Evolutionary conservation across 805 yeast genomes (phyloP).

Genomic region (Metschnikowia proteae): DNA sequence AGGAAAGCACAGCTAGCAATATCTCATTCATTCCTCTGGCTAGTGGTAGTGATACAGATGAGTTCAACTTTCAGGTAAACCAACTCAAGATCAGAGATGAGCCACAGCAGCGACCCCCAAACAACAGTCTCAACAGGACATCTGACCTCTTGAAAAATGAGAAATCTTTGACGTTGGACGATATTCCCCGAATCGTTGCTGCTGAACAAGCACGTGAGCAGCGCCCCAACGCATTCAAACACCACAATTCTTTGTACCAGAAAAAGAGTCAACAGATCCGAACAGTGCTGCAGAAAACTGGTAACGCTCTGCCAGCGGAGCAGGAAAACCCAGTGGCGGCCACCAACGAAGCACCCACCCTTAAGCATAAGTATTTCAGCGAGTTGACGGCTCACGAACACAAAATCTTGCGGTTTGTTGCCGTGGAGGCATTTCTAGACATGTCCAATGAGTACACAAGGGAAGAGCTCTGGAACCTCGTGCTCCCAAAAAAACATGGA

Average conservation of each 20-base stretch:
- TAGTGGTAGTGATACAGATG: slow-evolving; percentile 24
- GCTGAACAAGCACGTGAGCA: slow-evolving; percentile 94
- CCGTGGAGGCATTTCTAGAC: slow-evolving; percentile 49
- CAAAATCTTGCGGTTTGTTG: slow-evolving; percentile 54
- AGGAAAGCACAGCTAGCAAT: slow-evolving; percentile 25
- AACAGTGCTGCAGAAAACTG: slow-evolving; percentile 11
- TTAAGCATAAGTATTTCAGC: slow-evolving; percentile 49
- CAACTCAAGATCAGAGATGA: slow-evolving; percentile 34
- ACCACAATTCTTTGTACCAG: slow-evolving; percentile 53
- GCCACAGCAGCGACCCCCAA: slow-evolving; percentile 32
- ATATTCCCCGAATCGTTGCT: slow-evolving; percentile 94
- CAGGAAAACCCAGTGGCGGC: slow-evolving; percentile 7
- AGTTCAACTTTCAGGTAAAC: slow-evolving; percentile 22
- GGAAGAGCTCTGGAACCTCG: slow-evolving; percentile 37
- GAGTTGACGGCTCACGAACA: slow-evolving; percentile 59
- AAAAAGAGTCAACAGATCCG: slow-evolving; percentile 26
- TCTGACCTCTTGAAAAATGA: slow-evolving; percentile 73
- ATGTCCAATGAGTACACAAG: slow-evolving; percentile 23
- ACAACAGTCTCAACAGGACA: slow-evolving; percentile 51
- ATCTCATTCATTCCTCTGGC: slow-evolving; percentile 25
- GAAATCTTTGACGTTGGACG: slow-evolving; percentile 86
- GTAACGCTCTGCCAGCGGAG: slow-evolving; percentile 9
- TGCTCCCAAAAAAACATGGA: slow-evolving; percentile 40
- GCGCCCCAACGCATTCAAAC: slow-evolving; percentile 88
- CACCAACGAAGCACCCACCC: not conserved